These are phyloP conservation scores for Ustilago trichophora DNA, from an alignment of 1,284 basidiomycete species.

Conservation along the genomic window DNA sequence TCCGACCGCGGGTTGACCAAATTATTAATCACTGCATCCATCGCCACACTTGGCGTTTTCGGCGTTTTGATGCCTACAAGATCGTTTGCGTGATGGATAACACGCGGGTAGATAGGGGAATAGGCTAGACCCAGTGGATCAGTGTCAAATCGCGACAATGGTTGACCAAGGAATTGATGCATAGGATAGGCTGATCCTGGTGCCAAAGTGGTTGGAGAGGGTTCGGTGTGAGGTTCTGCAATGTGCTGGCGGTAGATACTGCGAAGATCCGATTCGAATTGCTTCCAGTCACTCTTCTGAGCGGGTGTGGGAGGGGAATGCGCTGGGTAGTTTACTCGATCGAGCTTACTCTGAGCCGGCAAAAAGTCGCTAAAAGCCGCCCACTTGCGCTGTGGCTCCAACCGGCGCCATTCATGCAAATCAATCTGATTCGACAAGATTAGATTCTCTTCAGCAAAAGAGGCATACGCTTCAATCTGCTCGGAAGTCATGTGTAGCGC, in stretches of 20 bases:
- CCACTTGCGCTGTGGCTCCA: slow-evolving; percentile 25
- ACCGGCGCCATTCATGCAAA: slow-evolving; percentile 33
- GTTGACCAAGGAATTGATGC: slow-evolving; percentile 17
- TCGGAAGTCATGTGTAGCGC: slow-evolving; percentile 72
- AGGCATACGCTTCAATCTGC: slow-evolving; percentile 75
- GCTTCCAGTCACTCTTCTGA: background rate
- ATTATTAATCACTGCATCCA: slow-evolving; percentile 9
- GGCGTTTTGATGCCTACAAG: slow-evolving; percentile 28
- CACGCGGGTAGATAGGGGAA: slow-evolving; percentile 19
- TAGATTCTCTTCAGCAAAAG: slow-evolving; percentile 74
- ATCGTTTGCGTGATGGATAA: slow-evolving; percentile 32
- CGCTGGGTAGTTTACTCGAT: too few relatives aligned
- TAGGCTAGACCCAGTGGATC: slow-evolving; percentile 27
- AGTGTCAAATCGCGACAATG: background rate
- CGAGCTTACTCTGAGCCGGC: slow-evolving; percentile 1
- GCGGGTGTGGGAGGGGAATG: background rate
- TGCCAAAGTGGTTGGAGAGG: background rate
- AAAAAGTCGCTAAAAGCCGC: slow-evolving; percentile 30
- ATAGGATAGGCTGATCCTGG: slow-evolving; percentile 13
- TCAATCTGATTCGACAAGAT: slow-evolving; percentile 39
- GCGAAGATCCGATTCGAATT: slow-evolving; percentile 17
- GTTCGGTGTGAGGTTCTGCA: slow-evolving; percentile 1
- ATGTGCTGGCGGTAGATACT: slow-evolving; percentile 18
- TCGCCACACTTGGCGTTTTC: slow-evolving; percentile 3
- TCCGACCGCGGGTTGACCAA: slow-evolving; percentile 2